Percentiles rank a stretch among this genome's conserved stretches.
phyloP scores from a whole-genome alignment of 2,329 filamentous ascomycete genomes.

The Xylaria sp. region DNA sequence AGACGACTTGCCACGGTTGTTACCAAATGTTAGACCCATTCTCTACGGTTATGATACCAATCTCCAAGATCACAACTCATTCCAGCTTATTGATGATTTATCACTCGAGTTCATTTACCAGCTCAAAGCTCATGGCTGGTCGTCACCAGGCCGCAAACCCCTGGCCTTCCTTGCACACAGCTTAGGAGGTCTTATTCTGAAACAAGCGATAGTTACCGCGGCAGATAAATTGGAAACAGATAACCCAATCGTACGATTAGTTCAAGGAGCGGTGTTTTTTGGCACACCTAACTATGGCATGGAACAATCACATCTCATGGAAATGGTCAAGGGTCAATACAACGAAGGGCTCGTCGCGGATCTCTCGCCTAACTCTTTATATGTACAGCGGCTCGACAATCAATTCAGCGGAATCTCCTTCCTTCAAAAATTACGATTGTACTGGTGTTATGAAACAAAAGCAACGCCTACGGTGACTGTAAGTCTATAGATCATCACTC shows the following conservation, averaged over 20 bases:
- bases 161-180: not conserved
- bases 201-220: not conserved
- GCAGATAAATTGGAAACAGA: not conserved
- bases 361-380: not conserved
- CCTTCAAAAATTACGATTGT: not conserved
- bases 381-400: not conserved
- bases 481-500: not conserved
- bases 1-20: slow-evolving; percentile 36
- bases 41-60: slow-evolving; percentile 44
- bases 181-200: not conserved
- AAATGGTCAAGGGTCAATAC: slow-evolving; percentile 38
- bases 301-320: slow-evolving; percentile 35
- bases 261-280: slow-evolving; percentile 42
- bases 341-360: slow-evolving; percentile 24
- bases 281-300: slow-evolving; percentile 44
- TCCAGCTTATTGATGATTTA: slow-evolving; percentile 42
- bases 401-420: not conserved
- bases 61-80: slow-evolving; percentile 39
- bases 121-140: slow-evolving; percentile 27
- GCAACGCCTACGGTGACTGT: not conserved
- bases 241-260: not conserved
- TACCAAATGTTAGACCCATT: slow-evolving; percentile 35
- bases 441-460: not conserved
- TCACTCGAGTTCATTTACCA: slow-evolving; percentile 30
- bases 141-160: not conserved